Conservation (phyloP, 768 basidiomycete genomes). For the Mrakia frigida region DNA sequence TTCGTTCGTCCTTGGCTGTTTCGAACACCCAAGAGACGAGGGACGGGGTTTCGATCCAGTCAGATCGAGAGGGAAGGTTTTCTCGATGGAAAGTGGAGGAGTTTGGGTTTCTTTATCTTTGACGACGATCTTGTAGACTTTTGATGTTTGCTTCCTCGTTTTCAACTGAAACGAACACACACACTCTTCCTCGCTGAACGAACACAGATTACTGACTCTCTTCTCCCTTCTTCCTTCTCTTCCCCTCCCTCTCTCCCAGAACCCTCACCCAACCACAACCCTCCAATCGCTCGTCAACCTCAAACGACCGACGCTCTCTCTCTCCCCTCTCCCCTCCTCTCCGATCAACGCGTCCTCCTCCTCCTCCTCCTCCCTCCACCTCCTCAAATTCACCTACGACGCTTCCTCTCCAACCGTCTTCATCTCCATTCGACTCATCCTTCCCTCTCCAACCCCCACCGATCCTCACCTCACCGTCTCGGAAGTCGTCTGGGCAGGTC, state of each 20-base stretch:
- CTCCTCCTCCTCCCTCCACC: slow-evolving; percentile 57
- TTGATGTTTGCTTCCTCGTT: too few relatives aligned
- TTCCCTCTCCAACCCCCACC: slow-evolving; percentile 51
- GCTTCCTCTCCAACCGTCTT: slow-evolving; percentile 80
- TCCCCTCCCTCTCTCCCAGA: slow-evolving; percentile 46
- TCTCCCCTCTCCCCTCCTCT: slow-evolving; percentile 46
- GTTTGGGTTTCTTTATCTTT: too few relatives aligned
- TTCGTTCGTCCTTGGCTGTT: too few relatives aligned
- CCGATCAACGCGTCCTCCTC: slow-evolving; percentile 46
- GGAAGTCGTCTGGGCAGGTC: slow-evolving; percentile 56
- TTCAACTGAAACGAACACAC: too few relatives aligned
- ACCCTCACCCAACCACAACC: slow-evolving; percentile 80
- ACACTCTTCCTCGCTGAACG: slow-evolving; percentile 11
- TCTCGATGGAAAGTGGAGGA: too few relatives aligned
- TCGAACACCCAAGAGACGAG: too few relatives aligned
- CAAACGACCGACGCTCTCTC: slow-evolving; percentile 75
- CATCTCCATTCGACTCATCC: slow-evolving; percentile 69
- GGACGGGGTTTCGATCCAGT: too few relatives aligned
- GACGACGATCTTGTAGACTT: too few relatives aligned
- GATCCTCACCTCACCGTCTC: slow-evolving; percentile 36
- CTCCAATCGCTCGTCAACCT: slow-evolving; percentile 91
- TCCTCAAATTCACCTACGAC: slow-evolving; percentile 87
- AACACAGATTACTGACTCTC: slow-evolving; percentile 4
- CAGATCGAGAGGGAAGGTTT: too few relatives aligned
- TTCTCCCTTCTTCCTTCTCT: not conserved